These are phyloP conservation scores for Jackrogersella minutella DNA, from an alignment of 495 filamentous ascomycete species.

Conservation along the genomic window DNA sequence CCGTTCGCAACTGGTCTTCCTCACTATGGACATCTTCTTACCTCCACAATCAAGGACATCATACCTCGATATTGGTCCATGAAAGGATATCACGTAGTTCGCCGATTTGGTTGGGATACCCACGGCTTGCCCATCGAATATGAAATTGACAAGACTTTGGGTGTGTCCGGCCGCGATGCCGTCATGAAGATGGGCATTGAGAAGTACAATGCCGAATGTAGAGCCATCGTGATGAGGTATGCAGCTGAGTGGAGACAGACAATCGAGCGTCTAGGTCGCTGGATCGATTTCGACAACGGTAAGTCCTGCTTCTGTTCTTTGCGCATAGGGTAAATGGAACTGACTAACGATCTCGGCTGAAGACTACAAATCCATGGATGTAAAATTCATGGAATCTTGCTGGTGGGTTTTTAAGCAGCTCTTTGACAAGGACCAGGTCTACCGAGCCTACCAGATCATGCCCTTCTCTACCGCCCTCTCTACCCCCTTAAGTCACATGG, in stretches of 20 bases:
- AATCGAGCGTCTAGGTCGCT: constrained; percentile 89
- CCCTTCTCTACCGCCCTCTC: constrained; percentile 86
- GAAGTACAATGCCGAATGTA: constrained; percentile 92
- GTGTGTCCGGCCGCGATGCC: constrained; percentile 86
- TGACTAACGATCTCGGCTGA: background rate
- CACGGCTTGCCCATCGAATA: constrained; percentile 96
- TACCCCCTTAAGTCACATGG: constrained; percentile 86
- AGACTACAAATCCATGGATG: constrained; percentile 77
- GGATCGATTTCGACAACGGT: constrained; percentile 97
- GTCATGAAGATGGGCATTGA: constrained; percentile 87
- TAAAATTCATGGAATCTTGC: constrained; percentile 84
- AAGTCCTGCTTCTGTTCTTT: background rate
- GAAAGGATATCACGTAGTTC: constrained; percentile 89
- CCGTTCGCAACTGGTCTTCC: constrained; percentile 73
- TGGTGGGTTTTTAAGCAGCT: constrained; percentile 93
- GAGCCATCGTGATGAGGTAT: constrained; percentile 93
- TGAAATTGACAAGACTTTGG: constrained; percentile 97
- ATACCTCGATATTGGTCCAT: constrained; percentile 98
- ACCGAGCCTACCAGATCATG: constrained; percentile 85
- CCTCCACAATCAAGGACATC: constrained; percentile 97
- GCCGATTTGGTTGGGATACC: constrained; percentile 82
- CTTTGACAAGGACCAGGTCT: constrained; percentile 81
- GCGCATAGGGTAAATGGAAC: background rate
- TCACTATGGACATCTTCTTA: constrained; percentile 95
- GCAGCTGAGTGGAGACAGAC: constrained; percentile 88